Evolutionary conservation across 2,329 filamentous ascomycete genomes (phyloP), one percentile per base, ranked within the genome.

Genomic region (Davidsoniella virescens): DNA sequence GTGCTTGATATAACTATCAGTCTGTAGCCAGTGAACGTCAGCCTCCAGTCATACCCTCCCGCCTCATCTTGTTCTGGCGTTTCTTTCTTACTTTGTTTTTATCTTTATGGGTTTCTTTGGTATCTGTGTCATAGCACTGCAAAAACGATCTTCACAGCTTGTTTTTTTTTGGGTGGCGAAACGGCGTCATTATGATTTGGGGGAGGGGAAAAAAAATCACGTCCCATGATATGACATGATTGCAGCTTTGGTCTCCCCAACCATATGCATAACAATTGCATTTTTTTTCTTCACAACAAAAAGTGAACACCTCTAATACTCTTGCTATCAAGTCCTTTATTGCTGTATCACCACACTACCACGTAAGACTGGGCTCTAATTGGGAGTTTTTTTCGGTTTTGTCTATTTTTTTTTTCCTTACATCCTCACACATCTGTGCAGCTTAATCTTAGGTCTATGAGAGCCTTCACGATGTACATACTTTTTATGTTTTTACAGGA

Each of bases 81-180:
- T 18, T 38, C 9, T 25, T 51, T 51, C 37, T 49, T 49, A 20
- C 18, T 37, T 44, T 44, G 29, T 52, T 29, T 38, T 44, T 25
- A 10, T 48, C 20, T 45, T 26, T 29, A 18, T 50, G 42, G 42
- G 29, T 44, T 52, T 36, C 18, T 52, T 47, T 52, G 25, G 37
- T 52, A n/a, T 49, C 38, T 37, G n/a, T 47, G 39, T 26, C 14
- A n/a, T n/a, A 14, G 10, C 25, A 16, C 25, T 7, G 26, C n/a
- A 44, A 20, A 43, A 12, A 23, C 9, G 17, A 44, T 20, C 18
- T 25, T 12, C 25, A 10, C 42, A n/a, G 38, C 26, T 33, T 8
- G 26, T 33, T 33, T 33, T 33, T 37, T 44, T n/a, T 39, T 40
- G 48, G 36, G 44, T 41, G 48, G 48, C 33, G 41, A 44, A 44